Conservation (phyloP, 805 yeast genomes). For the Pichia insulana region DNA sequence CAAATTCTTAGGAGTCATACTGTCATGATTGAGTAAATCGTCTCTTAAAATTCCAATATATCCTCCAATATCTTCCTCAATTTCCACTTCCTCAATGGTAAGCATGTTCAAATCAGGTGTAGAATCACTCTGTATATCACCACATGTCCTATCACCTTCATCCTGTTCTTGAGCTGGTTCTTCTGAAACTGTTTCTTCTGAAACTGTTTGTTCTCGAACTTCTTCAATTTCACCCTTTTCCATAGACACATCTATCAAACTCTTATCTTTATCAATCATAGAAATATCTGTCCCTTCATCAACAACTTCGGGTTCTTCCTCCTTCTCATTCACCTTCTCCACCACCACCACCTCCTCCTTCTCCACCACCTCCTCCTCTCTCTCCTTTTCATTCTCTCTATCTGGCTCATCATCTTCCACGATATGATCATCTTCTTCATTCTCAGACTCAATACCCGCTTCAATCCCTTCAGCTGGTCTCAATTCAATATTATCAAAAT, state of each 20-base stretch:
- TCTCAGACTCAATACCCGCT: neutral
- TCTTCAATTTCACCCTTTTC: too few species aligned
- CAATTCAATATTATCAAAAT: slow-evolving; percentile 11
- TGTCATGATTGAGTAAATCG: neutral
- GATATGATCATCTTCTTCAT: neutral
- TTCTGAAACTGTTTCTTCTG: too few species aligned
- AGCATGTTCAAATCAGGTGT: slow-evolving; percentile 14
- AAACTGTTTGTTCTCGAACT: too few species aligned
- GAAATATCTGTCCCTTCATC: slow-evolving; percentile 1
- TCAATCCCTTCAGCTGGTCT: slow-evolving; percentile 1
- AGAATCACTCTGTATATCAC: slow-evolving; percentile 6
- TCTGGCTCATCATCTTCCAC: too few species aligned
- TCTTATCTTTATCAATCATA: neutral
- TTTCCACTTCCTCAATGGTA: slow-evolving; percentile 7
- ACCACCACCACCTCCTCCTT: too few species aligned
- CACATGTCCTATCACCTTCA: too few species aligned
- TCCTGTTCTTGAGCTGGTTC: neutral
- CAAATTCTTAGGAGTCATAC: neutral
- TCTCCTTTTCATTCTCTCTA: too few species aligned
- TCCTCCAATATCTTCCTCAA: slow-evolving; percentile 3
- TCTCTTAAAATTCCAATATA: slow-evolving; percentile 1
- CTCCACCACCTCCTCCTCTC: too few species aligned
- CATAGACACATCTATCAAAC: too few species aligned
- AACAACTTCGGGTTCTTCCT: neutral
- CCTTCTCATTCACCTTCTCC: neutral